phyloP scores from a whole-genome alignment of 2,329 filamentous ascomycete species.

The Neonectria ditissima region DNA sequence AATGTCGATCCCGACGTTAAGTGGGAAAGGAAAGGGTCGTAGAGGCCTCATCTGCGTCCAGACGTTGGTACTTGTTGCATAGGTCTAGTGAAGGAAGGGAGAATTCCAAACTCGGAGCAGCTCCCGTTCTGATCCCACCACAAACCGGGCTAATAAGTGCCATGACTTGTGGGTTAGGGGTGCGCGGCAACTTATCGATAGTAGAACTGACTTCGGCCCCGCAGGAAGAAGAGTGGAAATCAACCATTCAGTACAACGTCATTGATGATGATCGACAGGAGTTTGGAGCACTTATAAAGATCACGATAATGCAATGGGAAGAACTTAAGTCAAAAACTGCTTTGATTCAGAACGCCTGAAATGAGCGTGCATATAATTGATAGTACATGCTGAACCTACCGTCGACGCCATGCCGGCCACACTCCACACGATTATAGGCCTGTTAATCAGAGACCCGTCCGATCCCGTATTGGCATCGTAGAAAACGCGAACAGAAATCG shows the following conservation, averaged over 20 bases:
- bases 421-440: constrained; percentile 30
- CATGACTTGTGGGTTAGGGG: constrained; percentile 22
- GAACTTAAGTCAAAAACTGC: neutral
- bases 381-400: constrained; percentile 14
- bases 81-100: constrained; percentile 8
- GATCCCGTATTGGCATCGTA: constrained; percentile 26
- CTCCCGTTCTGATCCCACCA: neutral
- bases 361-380: constrained; percentile 25
- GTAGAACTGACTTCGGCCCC: constrained; percentile 21
- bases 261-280: constrained; percentile 11
- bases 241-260: constrained; percentile 17
- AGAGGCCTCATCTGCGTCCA: constrained; percentile 47
- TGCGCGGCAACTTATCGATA: constrained; percentile 46
- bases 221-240: constrained; percentile 25
- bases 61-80: neutral
- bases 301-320: neutral
- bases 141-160: neutral
- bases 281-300: neutral
- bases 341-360: constrained; percentile 8
- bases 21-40: constrained; percentile 69
- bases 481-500: constrained; percentile 9
- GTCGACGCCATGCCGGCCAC: constrained; percentile 32
- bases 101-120: constrained; percentile 5
- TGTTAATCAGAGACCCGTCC: constrained; percentile 2
- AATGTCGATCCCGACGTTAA: constrained; percentile 83